phyloP scores from a whole-genome alignment of 1,139 yeast genomes.

The Keqinozyma sinolaborantium region DNA sequence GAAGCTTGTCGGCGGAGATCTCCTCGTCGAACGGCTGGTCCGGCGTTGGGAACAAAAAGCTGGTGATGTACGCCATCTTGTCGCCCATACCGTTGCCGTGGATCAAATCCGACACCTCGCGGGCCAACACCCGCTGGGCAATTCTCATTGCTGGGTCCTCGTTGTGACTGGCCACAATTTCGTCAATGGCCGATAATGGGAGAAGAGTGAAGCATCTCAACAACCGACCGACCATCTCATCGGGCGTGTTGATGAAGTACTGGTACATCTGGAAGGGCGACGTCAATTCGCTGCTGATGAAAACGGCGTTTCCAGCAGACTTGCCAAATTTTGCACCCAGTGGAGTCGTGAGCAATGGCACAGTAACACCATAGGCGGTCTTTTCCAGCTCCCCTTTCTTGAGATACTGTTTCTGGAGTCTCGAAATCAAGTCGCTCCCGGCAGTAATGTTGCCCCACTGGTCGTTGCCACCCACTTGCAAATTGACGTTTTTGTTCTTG shows the following conservation, averaged over 20 bases:
- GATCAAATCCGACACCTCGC: conserved; percentile 80
- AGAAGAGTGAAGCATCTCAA: conserved; percentile 77
- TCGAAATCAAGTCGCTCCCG: conserved; percentile 81
- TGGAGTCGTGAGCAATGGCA: conserved; percentile 84
- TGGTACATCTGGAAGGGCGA: conserved; percentile 83
- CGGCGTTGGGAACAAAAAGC: conserved; percentile 62
- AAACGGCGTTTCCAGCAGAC: conserved; percentile 95
- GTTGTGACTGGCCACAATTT: conserved; percentile 49
- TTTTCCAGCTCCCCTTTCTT: conserved; percentile 12
- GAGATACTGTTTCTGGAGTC: conserved; percentile 38
- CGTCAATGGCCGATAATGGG: conserved; percentile 57
- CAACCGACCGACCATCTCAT: conserved; percentile 67
- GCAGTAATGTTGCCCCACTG: conserved; percentile 99
- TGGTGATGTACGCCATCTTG: conserved; percentile 60
- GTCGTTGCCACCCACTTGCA: conserved; percentile 95
- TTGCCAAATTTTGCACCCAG: conserved; percentile 95
- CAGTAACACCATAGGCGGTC: conserved; percentile 74
- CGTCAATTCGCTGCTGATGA: conserved; percentile 70
- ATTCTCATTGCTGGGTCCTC: conserved; percentile 57
- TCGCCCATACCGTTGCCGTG: conserved; percentile 81
- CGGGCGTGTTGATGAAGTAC: conserved; percentile 77
- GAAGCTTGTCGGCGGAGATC: conserved; percentile 49
- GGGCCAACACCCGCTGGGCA: conserved; percentile 77
- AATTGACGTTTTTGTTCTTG: conserved; percentile 51
- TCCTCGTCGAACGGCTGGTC: conserved; percentile 46